phyloP scores from a whole-genome alignment of 306 rosid species.

The Hippophae tibetana region DNA sequence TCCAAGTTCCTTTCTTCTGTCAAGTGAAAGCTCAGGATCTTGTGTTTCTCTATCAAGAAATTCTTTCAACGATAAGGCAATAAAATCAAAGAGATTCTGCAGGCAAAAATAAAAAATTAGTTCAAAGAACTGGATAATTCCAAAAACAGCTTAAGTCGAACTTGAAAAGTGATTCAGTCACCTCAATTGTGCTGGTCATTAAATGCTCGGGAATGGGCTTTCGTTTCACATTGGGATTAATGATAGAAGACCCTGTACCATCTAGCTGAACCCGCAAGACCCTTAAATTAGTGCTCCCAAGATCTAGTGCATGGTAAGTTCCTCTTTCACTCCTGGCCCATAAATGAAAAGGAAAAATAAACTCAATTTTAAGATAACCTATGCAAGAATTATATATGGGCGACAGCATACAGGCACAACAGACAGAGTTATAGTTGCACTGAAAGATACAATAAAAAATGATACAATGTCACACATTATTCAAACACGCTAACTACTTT shows the following conservation, averaged over 20 bases:
- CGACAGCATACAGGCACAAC: not conserved
- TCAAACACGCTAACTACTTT: too few species aligned
- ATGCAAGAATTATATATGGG: conserved; percentile 1
- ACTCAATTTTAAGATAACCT: not conserved
- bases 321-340: conserved; percentile 66
- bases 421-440: not conserved
- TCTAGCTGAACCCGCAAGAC: conserved; percentile 62
- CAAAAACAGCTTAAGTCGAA: conserved; percentile 7
- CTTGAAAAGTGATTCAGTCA: conserved; percentile 19
- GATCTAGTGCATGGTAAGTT: conserved; percentile 79
- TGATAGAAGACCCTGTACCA: conserved; percentile 44
- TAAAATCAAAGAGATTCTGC: conserved; percentile 83
- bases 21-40: conserved; percentile 32
- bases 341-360: conserved; percentile 8
- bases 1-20: conserved; percentile 63
- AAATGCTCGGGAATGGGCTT: conserved; percentile 59
- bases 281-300: conserved; percentile 87
- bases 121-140: not conserved
- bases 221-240: conserved; percentile 52
- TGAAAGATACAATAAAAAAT: too few species aligned
- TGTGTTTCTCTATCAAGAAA: conserved; percentile 55
- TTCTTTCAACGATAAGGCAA: conserved; percentile 59
- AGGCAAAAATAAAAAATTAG: conserved; percentile 20
- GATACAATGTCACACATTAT: too few species aligned
- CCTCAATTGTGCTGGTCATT: conserved; percentile 76